A percentile compares a stretch with the other conserved stretches of the same genome.
Evolutionary conservation across 2,329 filamentous ascomycete species (phyloP).

Genomic region (Bipolaris victoriae): DNA sequence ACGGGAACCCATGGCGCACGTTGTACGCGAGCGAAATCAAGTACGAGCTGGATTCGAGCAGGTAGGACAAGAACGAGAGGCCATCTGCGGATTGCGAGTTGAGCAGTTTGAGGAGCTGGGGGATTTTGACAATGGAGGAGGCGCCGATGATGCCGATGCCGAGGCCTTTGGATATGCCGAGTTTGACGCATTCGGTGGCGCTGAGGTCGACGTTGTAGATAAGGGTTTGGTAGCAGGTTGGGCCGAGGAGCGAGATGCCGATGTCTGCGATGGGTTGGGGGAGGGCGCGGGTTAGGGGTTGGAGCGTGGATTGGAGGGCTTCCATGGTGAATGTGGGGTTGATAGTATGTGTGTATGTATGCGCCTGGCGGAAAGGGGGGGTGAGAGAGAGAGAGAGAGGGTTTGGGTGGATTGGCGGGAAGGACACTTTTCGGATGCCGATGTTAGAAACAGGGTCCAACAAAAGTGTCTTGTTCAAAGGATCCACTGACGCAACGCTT

Average conservation of each 20-base stretch:
- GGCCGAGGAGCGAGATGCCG: constrained; percentile 69
- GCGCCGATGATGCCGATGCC: constrained; percentile 93
- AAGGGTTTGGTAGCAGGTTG: constrained; percentile 82
- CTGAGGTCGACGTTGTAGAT: constrained; percentile 83
- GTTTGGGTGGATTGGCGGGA: constrained; percentile 4
- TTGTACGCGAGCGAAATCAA: constrained; percentile 93
- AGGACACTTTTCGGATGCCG: constrained; percentile 14
- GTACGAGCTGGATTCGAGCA: constrained; percentile 87
- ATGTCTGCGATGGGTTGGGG: constrained; percentile 45
- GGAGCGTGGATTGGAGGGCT: constrained; percentile 46
- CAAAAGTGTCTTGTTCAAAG: not conserved
- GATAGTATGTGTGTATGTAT: not conserved
- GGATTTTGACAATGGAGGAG: constrained; percentile 91
- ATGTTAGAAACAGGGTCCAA: constrained; percentile 1
- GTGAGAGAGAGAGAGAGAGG: not conserved
- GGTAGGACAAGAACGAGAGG: constrained; percentile 86
- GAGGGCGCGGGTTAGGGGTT: constrained; percentile 52
- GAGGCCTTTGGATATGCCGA: constrained; percentile 88
- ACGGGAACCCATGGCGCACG: constrained; percentile 86
- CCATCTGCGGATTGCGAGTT: constrained; percentile 80
- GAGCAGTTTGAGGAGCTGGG: constrained; percentile 92
- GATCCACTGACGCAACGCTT: constrained; percentile 20
- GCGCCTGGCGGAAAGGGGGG: not conserved
- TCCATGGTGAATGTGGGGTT: constrained; percentile 48
- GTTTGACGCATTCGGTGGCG: constrained; percentile 80